Percentiles rank a stretch among this genome's conserved stretches.
Conservation (phyloP, 768 basidiomycete genomes). For the Dioszegia crocea region DNA sequence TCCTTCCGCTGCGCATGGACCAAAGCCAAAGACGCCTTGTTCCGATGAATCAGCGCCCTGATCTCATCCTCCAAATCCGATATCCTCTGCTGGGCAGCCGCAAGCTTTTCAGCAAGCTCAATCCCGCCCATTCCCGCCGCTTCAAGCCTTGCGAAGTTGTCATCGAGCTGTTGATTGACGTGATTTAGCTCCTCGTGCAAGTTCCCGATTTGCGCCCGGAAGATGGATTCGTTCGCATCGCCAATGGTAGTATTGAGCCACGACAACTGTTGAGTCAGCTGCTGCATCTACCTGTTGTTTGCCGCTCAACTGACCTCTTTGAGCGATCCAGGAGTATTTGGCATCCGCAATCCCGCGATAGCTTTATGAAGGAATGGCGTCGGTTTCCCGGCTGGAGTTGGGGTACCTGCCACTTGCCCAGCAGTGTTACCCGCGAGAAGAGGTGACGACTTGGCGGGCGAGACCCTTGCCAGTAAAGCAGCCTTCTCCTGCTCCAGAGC, state of each 20-base stretch:
- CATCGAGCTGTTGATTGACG: slow-evolving; percentile 42
- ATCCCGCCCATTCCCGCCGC: slow-evolving; percentile 38
- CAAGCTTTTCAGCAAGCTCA: slow-evolving; percentile 40
- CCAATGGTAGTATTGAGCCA: slow-evolving; percentile 42
- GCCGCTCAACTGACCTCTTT: slow-evolving; percentile 35
- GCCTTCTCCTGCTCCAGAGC: slow-evolving; percentile 44
- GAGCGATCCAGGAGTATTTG: slow-evolving; percentile 41
- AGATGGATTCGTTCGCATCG: slow-evolving; percentile 33
- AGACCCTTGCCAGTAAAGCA: slow-evolving; percentile 28
- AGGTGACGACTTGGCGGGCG: not conserved
- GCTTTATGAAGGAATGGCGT: slow-evolving; percentile 35
- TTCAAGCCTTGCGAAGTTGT: slow-evolving; percentile 45
- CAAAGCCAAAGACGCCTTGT: slow-evolving; percentile 32
- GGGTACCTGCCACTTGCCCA: slow-evolving; percentile 2
- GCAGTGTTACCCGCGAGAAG: not conserved
- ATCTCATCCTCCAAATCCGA: slow-evolving; percentile 40
- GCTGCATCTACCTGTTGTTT: no score
- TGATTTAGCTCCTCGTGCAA: slow-evolving; percentile 37
- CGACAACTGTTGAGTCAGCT: slow-evolving; percentile 32
- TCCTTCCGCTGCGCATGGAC: slow-evolving; percentile 30
- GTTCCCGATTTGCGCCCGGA: slow-evolving; percentile 35
- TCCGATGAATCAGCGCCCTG: slow-evolving; percentile 24
- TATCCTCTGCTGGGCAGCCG: slow-evolving; percentile 33
- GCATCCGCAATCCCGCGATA: slow-evolving; percentile 31
- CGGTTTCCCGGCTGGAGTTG: slow-evolving; percentile 29